A percentile compares a stretch with the other conserved stretches of the same genome.
Conservation (phyloP, 2,329 filamentous ascomycete species). For the Paracamarosporium sp. region DNA sequence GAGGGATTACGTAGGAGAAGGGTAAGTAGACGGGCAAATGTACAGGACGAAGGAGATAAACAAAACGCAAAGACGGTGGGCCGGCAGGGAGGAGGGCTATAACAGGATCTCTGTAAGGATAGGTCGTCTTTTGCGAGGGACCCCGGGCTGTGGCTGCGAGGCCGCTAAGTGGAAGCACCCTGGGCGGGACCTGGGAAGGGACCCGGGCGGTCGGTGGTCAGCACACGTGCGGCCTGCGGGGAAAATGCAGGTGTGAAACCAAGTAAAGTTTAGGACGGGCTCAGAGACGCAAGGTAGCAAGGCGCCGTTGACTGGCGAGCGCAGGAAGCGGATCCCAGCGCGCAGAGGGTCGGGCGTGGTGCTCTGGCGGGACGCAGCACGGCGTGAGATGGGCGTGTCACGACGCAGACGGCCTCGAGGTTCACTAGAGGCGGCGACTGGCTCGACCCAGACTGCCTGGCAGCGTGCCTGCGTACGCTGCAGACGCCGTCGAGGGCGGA, state of each 20-base stretch:
- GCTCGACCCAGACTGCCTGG: too few relatives aligned
- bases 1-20: neutral
- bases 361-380: neutral
- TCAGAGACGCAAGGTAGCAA: constrained; percentile 17
- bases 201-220: constrained; percentile 37
- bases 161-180: constrained; percentile 26
- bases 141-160: constrained; percentile 11
- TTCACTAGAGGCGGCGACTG: constrained; percentile 3
- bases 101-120: constrained; percentile 44
- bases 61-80: constrained; percentile 12
- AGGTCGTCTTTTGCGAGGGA: constrained; percentile 28
- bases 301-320: constrained; percentile 19
- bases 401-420: constrained; percentile 5
- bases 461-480: neutral
- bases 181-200: constrained; percentile 31
- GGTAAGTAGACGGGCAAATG: neutral
- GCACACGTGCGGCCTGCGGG: constrained; percentile 47
- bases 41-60: constrained; percentile 2
- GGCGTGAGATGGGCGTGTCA: constrained; percentile 2
- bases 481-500: constrained; percentile 7
- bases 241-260: constrained; percentile 44
- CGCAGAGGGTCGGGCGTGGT: neutral
- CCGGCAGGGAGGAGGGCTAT: constrained; percentile 42
- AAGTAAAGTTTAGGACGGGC: constrained; percentile 31
- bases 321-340: constrained; percentile 11